A percentile compares a stretch with the other conserved stretches of the same genome.
Evolutionary conservation across 352 stramenopile genomes (phyloP).

Genomic region (Phytopythium delawarense): DNA sequence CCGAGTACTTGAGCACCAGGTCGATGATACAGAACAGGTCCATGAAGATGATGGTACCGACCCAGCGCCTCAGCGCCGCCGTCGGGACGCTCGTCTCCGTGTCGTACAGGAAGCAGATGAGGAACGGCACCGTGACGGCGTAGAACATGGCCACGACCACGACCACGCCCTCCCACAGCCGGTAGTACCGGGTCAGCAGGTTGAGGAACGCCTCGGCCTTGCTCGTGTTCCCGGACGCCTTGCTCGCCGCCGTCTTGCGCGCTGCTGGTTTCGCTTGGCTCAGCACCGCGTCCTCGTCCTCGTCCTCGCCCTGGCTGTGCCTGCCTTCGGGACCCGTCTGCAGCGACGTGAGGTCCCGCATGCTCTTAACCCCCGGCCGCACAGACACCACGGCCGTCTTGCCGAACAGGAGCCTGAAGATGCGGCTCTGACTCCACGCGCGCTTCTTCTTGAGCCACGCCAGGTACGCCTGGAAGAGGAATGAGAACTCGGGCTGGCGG

Average conservation of each 20-base stretch:
- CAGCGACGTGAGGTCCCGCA: conserved; percentile 4
- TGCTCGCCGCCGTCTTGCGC: background rate
- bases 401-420: background rate
- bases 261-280: no score
- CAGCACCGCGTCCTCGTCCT: background rate
- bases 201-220: conserved; percentile 54
- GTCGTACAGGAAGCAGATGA: conserved; percentile 54
- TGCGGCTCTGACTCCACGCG: background rate
- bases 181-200: conserved; percentile 38
- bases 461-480: conserved; percentile 44
- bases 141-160: conserved; percentile 54
- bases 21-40: conserved; percentile 55
- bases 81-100: conserved; percentile 15
- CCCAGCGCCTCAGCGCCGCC: conserved; percentile 19
- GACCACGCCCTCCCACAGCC: conserved; percentile 50
- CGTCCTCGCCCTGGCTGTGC: background rate
- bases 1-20: conserved; percentile 47
- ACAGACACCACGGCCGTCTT: background rate
- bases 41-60: conserved; percentile 31
- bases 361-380: background rate
- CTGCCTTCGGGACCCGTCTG: background rate
- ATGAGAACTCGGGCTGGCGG: conserved; percentile 51
- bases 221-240: conserved; percentile 5
- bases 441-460: conserved; percentile 28
- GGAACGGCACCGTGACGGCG: conserved; percentile 47